Evolutionary conservation across 106 monocot species (phyloP), one percentile per base, ranked within the genome.

Genomic region (Amphibolis antarctica): DNA sequence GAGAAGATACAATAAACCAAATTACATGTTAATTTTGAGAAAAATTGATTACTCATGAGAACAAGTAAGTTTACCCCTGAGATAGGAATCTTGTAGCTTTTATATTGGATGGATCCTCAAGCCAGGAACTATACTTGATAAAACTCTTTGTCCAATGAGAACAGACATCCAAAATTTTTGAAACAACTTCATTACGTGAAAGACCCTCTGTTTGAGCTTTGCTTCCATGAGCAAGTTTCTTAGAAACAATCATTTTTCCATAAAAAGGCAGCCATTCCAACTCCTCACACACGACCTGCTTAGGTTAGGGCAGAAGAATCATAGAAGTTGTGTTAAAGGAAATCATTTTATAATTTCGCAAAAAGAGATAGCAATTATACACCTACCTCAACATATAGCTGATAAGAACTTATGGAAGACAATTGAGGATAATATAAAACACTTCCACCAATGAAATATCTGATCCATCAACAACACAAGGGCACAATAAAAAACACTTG

Each of bases 191-290:
- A 22, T 17, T 55, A 36, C 66, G 52, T 47, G 77, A 53, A 60
- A 74, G 71, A 28, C 65, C 67, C 71, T 79, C 78, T 53, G 53
- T 56, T 65, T 64, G 78, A 56, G 25, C 68, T 60, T 74, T 83
- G 62, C 56, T 78, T 62, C 67, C 81, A 77, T 46, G 53, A 27
- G 42, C 42, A 69, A 72, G 62, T 18, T 79, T 76, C 28, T 24
- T 22, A 26, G 57, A 29, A 62, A 46, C 51, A 64, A 50, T 17
- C 44, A 77, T 70, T 59, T 53, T 71, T 30, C 53, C 72, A 75
- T 99, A 99, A 64, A 99, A 99, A 49, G 98, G 98, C 48, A 99
- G 71, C 98, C 98, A 99, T 55, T 99, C 87, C 51, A 99, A 73
- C 74, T 99, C 91, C 70, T 99, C 98, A 62, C 98, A 91, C 20